Base-by-base conservation (phyloP, 2,329 filamentous ascomycete genomes). In the Trichophyton benhamiae region DNA sequence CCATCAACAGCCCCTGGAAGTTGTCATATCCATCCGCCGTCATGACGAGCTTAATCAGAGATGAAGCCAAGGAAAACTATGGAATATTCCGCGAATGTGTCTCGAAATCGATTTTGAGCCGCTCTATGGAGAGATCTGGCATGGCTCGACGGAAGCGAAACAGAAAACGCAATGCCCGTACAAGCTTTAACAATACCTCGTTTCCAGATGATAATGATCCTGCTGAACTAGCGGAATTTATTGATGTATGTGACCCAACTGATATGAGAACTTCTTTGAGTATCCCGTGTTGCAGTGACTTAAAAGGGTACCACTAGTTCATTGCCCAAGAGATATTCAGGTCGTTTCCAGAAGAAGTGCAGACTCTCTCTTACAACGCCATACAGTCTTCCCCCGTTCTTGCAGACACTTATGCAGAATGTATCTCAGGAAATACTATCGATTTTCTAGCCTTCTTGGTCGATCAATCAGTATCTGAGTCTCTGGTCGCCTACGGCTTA, bases 221-320 rank as follows among this genome's bases (percentile, higher is more conserved):
- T 3, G 86, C 87, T 66, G 88, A 91, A 60, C 75, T 94, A 22
- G 82, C 83, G 27, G 90, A 95, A 0, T 95, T 95, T 73, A 84
- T 88, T 60, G 85, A 91, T 67, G 82, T 83, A 76, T 44, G 68
- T 65, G 17, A 38, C 36, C 22, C 41, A 48, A 30, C 33, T 46
- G 30, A 13, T 15, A 49, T 17, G 33, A 48, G 33, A 22, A 60
- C 30, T 20, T 41, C 42, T 61, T 60, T 61, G 64, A 61, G 5
- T 30, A 13, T 30, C 48, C 27, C 6, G 22, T 22, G 46, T 25
- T 53, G 15, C 41, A 44, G 41, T 44, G 15, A 62, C 53, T 48
- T 25, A 46, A 46, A 48, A 52, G n/a, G 60, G 46, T 42, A 41
- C 44, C 33, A 38, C 17, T 66, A 83, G 77, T 94, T 91, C 72